Conservation (phyloP, 257 asterid genomes). For the Plantago major region DNA sequence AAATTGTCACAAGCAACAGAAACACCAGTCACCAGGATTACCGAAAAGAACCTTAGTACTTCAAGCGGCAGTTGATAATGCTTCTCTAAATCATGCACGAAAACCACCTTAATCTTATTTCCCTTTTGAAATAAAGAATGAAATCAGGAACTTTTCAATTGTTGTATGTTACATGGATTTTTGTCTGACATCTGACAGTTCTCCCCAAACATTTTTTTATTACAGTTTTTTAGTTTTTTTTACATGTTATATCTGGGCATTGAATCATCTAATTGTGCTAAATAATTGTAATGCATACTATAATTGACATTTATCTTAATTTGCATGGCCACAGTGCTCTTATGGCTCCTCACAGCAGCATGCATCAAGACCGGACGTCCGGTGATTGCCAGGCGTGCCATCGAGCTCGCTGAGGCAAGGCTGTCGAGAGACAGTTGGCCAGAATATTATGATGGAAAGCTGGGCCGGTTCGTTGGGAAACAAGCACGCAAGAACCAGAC, state of each 20-base stretch:
- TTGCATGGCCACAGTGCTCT: constrained; percentile 43
- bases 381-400: constrained; percentile 57
- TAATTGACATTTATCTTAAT: constrained; percentile 12
- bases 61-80: not conserved
- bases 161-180: no score
- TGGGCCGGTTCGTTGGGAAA: constrained; percentile 51
- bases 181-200: no score
- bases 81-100: not conserved
- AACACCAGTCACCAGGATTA: no score
- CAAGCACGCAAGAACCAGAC: constrained; percentile 62
- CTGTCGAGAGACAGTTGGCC: constrained; percentile 68
- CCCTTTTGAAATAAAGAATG: no score
- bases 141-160: no score
- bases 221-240: no score
- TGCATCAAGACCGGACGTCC: constrained; percentile 68
- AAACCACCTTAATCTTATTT: constrained; percentile 1
- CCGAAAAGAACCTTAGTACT: not conserved
- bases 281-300: not conserved
- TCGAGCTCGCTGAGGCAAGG: constrained; percentile 50
- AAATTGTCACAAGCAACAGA: no score
- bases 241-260: no score
- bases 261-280: not conserved
- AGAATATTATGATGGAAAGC: constrained; percentile 63
- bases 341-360: constrained; percentile 66
- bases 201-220: no score